Evolutionary conservation across 2,329 filamentous ascomycete species (phyloP).

Genomic region (Pleoardoris graminearum): DNA sequence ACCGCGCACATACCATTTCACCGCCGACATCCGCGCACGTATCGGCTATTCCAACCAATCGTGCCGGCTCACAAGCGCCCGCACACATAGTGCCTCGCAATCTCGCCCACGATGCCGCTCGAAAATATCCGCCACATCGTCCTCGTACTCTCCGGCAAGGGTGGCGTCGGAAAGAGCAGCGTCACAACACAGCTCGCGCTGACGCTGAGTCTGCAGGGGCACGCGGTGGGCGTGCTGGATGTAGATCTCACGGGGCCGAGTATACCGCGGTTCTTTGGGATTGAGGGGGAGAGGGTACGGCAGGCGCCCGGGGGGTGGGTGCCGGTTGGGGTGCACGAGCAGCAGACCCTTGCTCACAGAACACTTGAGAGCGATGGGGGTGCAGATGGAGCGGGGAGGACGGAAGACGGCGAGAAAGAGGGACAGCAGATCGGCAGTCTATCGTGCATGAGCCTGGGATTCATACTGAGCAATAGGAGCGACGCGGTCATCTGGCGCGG

Average conservation of each 20-base stretch:
- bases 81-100: not conserved
- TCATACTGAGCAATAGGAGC: conserved; percentile 78
- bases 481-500: conserved; percentile 97
- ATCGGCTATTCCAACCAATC: too few relatives aligned
- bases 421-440: conserved; percentile 61
- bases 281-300: conserved; percentile 85
- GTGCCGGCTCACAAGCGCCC: too few relatives aligned
- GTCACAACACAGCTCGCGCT: conserved; percentile 96
- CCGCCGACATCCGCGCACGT: too few relatives aligned
- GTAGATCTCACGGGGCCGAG: conserved; percentile 95
- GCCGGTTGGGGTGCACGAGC: conserved; percentile 78
- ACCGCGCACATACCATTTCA: not conserved
- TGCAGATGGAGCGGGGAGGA: not conserved
- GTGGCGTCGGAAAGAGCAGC: conserved; percentile 95
- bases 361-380: conserved; percentile 10
- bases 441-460: conserved; percentile 89
- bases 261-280: conserved; percentile 90
- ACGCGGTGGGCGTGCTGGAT: conserved; percentile 92
- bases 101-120: conserved; percentile 60
- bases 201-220: conserved; percentile 79
- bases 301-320: conserved; percentile 92
- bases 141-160: conserved; percentile 91
- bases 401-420: conserved; percentile 8
- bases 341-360: conserved; percentile 31
- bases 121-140: conserved; percentile 75